These are phyloP conservation scores for Pleomassaria siparia DNA, from an alignment of 2,329 filamentous ascomycete genomes.

Conservation along the genomic window DNA sequence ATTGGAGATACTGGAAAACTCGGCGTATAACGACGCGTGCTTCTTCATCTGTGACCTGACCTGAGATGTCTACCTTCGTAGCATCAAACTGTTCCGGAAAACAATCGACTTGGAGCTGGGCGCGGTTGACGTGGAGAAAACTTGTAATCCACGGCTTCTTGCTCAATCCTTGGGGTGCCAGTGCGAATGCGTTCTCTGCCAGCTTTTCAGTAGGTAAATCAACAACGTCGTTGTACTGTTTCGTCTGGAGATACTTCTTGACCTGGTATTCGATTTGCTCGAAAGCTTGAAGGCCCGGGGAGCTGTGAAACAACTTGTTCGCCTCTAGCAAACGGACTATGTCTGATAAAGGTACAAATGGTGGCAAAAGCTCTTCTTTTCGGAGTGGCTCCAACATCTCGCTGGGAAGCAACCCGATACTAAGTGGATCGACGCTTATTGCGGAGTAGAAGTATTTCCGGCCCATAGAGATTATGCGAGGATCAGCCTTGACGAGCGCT, in stretches of 20 bases:
- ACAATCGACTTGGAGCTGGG: conserved; percentile 1
- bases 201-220: conserved; percentile 4
- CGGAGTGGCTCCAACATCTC: conserved; percentile 28
- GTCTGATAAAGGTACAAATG: conserved; percentile 8
- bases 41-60: conserved; percentile 24
- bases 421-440: conserved; percentile 18
- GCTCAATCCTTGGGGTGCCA: no score
- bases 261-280: conserved; percentile 23
- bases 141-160: no score
- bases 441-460: conserved; percentile 14
- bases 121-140: not conserved
- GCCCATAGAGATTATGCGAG: conserved; percentile 12
- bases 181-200: not conserved
- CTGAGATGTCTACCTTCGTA: conserved; percentile 23
- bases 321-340: not conserved
- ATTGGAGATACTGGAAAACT: conserved; percentile 12
- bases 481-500: conserved; percentile 18
- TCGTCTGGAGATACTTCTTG: conserved; percentile 11
- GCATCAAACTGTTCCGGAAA: conserved; percentile 11
- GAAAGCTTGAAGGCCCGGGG: conserved; percentile 11
- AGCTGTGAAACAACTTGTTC: no score
- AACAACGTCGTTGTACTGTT: conserved; percentile 12
- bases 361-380: conserved; percentile 17
- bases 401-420: conserved; percentile 23
- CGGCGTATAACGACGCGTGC: conserved; percentile 24